Evolutionary conservation across 805 yeast genomes (phyloP), one percentile per base, ranked within the genome.

Genomic region (Saccharomycopsis sp.): DNA sequence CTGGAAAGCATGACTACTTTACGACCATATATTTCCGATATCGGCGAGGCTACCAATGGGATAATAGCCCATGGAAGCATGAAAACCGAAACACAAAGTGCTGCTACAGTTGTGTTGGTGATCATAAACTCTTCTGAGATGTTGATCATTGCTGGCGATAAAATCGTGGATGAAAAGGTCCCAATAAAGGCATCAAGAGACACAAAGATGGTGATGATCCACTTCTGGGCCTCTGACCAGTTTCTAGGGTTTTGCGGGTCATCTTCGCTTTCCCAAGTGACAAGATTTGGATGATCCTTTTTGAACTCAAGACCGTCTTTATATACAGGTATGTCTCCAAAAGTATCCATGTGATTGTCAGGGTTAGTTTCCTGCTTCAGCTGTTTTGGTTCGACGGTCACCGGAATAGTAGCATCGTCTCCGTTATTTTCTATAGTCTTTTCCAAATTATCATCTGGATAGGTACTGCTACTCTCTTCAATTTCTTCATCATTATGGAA

Each of bases 1-100:
- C 85, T 76, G 9, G 70, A 62, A 58, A 81, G 76, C 60, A 84
- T 76, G 2, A 87, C 86, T 2, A 76, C 68, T 60, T 76, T 74
- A 47, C 92, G 72, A 1, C 92, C 93, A 61, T 79, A 77, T 61
- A 83, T 74, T 66, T 86, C 93, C 50, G 87, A 80, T 12, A 87
- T 65, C 2, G 92, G 92, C 2, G 89, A 85, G 58, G 84, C 74
- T 29, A 86, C 64, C 55, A 86, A 69, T 1, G 91, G 90, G 8
- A 87, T 87, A 22, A 82, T 62, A 0, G 89, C 89, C 78, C 89
- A 77, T 0, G 90, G 90, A 63, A 85, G 75, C 17, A 86, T 78
- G 74, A 82, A 84, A 41, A 86, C 76, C 0, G 87, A 79, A 2
- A 86, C 85, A 34, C 82, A 78, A 62, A 85, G 70, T 0, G 85